phyloP scores from a whole-genome alignment of 805 yeast species.

The Saccharomycopsis fibuligera region DNA sequence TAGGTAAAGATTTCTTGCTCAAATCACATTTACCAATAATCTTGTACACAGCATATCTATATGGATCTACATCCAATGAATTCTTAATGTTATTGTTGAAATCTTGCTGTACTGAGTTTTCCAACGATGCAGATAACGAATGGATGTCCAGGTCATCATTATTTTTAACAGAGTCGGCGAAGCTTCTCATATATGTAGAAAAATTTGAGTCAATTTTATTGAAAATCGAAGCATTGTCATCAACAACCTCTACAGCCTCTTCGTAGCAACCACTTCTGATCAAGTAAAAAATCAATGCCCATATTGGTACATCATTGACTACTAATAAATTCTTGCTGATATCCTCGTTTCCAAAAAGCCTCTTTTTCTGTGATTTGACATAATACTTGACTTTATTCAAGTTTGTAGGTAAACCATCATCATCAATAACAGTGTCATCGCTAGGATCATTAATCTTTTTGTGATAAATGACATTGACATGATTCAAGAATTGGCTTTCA shows the following conservation, averaged over 20 bases:
- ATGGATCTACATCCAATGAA: slow-evolving; percentile 70
- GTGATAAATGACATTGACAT: slow-evolving; percentile 59
- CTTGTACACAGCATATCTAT: slow-evolving; percentile 83
- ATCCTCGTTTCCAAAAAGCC: slow-evolving; percentile 41
- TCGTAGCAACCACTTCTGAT: slow-evolving; percentile 74
- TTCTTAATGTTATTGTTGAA: slow-evolving; percentile 79
- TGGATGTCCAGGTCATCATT: slow-evolving; percentile 31
- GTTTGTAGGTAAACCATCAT: slow-evolving; percentile 65
- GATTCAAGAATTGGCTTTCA: slow-evolving; percentile 71
- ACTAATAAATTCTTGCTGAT: slow-evolving; percentile 48
- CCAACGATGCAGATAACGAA: slow-evolving; percentile 57
- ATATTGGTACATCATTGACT: slow-evolving; percentile 82
- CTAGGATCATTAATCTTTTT: slow-evolving; percentile 29
- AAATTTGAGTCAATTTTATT: slow-evolving; percentile 82
- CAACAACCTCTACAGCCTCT: slow-evolving; percentile 70
- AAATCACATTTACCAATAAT: slow-evolving; percentile 85
- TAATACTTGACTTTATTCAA: slow-evolving; percentile 65
- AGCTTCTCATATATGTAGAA: slow-evolving; percentile 71
- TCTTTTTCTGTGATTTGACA: slow-evolving; percentile 40
- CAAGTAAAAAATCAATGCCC: slow-evolving; percentile 86
- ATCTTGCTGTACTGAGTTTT: slow-evolving; percentile 66
- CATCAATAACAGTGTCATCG: slow-evolving; percentile 20
- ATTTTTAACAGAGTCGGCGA: slow-evolving; percentile 39
- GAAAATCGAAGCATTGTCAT: slow-evolving; percentile 61
- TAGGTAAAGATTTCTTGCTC: slow-evolving; percentile 57